A percentile compares a stretch with the other conserved stretches of the same genome.
Evolutionary conservation across 1,284 basidiomycete species (phyloP).

Genomic region (Rugosomyces carneus): DNA sequence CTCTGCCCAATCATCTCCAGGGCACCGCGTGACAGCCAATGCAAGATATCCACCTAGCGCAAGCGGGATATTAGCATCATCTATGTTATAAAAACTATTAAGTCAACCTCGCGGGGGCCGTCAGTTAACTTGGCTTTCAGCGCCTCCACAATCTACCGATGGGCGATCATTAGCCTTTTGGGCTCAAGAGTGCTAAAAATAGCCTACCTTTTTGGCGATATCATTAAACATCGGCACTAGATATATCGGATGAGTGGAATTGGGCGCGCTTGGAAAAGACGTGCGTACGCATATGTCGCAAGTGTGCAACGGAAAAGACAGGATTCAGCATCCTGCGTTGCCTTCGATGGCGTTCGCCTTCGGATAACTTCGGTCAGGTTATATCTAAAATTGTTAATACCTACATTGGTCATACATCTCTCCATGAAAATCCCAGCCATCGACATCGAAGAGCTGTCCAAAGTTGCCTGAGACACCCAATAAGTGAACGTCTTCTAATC

Average conservation of each 20-base stretch:
- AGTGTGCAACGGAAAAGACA: conserved; percentile 27
- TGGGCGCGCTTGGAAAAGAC: not conserved
- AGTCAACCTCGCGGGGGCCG: conserved; percentile 12
- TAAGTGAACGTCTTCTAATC: not conserved
- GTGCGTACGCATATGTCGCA: conserved; percentile 26
- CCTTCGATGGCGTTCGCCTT: conserved; percentile 25
- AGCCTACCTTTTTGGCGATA: conserved; percentile 27
- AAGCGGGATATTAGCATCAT: conserved; percentile 2
- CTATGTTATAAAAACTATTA: conserved; percentile 2
- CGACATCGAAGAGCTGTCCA: conserved; percentile 5
- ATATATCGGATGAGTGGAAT: not conserved
- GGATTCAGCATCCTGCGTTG: conserved; percentile 30
- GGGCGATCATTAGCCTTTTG: not conserved
- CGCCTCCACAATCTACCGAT: conserved; percentile 6
- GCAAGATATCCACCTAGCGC: conserved; percentile 3
- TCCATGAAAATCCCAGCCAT: conserved; percentile 9
- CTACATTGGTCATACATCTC: conserved; percentile 4
- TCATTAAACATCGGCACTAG: conserved; percentile 31
- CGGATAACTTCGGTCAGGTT: not conserved
- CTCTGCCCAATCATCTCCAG: conserved; percentile 16
- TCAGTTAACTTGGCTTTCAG: conserved; percentile 9
- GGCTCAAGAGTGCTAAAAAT: not conserved
- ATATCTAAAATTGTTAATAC: not conserved
- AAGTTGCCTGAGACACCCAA: conserved; percentile 5
- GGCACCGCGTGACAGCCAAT: conserved; percentile 8